Evolutionary conservation across 2,329 filamentous ascomycete genomes (phyloP).

Genomic region (Botrytis tulipae): DNA sequence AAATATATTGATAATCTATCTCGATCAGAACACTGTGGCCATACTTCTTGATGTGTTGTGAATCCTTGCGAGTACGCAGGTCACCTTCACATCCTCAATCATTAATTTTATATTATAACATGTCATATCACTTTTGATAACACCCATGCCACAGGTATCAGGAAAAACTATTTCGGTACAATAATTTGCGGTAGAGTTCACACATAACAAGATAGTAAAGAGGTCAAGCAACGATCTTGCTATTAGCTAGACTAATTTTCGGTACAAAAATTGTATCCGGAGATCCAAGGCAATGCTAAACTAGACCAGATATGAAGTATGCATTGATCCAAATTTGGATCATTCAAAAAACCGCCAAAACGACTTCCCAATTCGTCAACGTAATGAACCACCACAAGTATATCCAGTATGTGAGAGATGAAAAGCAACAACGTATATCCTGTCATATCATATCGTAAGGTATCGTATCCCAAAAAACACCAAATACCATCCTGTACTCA

Average conservation of each 20-base stretch:
- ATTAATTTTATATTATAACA: not conserved
- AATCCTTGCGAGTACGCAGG: not conserved
- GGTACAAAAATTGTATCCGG: not conserved
- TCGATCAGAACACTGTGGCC: not conserved
- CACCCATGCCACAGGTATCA: not conserved
- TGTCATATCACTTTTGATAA: not conserved
- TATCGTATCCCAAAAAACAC: slow-evolving; percentile 1
- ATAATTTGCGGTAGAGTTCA: not conserved
- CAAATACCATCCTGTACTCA: not conserved
- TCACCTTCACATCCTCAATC: not conserved
- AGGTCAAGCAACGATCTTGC: not conserved
- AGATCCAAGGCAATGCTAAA: not conserved
- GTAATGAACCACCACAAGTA: not conserved
- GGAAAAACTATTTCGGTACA: not conserved
- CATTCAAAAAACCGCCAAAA: not conserved
- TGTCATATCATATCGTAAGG: not conserved
- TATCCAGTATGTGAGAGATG: not conserved
- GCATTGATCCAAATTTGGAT: not conserved
- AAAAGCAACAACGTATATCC: not conserved
- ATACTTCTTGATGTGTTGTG: not conserved
- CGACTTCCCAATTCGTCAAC: not conserved
- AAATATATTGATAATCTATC: not conserved
- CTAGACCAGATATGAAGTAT: not conserved
- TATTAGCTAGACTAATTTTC: not conserved
- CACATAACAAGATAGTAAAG: not conserved